Evolutionary conservation across 1,284 basidiomycete species (phyloP).

Genomic region (Afroboletus lepidellus): DNA sequence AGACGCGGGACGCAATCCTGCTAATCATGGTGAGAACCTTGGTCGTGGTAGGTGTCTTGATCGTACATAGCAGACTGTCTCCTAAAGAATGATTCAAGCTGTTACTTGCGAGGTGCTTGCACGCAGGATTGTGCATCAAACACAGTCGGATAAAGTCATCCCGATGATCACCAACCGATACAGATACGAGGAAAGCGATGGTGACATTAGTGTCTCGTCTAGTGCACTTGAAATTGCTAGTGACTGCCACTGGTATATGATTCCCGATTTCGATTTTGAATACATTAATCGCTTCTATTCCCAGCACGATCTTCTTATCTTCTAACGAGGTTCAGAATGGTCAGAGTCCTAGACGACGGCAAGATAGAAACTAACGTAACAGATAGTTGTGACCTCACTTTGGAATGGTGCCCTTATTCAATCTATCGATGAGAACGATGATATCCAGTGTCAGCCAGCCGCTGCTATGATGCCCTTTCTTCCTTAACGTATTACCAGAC

Average conservation of each 20-base stretch:
- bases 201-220: conserved; percentile 36
- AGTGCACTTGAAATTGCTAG: conserved; percentile 33
- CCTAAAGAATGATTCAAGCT: conserved; percentile 40
- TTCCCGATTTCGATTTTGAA: background rate
- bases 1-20: conserved; percentile 70
- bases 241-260: conserved; percentile 68
- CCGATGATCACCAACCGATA: conserved; percentile 79
- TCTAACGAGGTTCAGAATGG: conserved; percentile 85
- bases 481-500: conserved; percentile 43
- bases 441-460: conserved; percentile 61
- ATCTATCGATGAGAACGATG: conserved; percentile 64
- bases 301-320: conserved; percentile 79
- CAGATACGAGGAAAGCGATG: conserved; percentile 71
- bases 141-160: conserved; percentile 61
- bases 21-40: conserved; percentile 84
- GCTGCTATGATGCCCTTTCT: background rate
- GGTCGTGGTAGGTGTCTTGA: conserved; percentile 58
- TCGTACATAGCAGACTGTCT: background rate
- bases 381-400: conserved; percentile 62
- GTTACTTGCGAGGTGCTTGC: conserved; percentile 88
- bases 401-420: conserved; percentile 86
- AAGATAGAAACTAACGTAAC: conserved; percentile 6
- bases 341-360: conserved; percentile 30
- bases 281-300: conserved; percentile 6
- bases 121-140: conserved; percentile 71